phyloP scores from a whole-genome alignment of 2,329 filamentous ascomycete species.

The Endothia cerciana region DNA sequence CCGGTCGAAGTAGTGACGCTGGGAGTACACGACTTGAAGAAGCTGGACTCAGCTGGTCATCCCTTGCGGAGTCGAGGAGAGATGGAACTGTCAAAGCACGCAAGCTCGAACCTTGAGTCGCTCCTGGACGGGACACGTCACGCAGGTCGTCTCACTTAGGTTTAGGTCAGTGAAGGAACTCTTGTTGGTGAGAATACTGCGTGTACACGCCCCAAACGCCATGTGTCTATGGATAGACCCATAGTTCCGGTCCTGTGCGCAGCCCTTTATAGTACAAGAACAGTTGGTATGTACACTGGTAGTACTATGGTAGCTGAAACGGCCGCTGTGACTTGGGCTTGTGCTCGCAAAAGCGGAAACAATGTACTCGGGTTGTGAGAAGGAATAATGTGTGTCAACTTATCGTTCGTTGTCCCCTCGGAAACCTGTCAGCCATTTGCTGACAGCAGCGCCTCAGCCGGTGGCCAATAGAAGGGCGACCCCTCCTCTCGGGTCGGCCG shows the following conservation, averaged over 20 bases:
- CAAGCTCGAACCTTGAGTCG: not conserved
- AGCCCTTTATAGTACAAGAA: not conserved
- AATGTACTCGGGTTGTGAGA: not conserved
- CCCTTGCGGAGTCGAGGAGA: not conserved
- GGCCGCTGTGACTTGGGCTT: not conserved
- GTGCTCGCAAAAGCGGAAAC: not conserved
- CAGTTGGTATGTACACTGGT: not conserved
- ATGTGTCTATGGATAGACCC: not conserved
- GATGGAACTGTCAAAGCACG: not conserved
- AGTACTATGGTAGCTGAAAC: constrained; percentile 4
- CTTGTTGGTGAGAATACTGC: not conserved
- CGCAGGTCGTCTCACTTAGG: not conserved
- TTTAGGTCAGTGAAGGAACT: not conserved
- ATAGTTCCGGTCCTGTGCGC: not conserved
- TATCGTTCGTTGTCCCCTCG: not conserved
- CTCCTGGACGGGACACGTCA: not conserved
- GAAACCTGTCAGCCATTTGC: not conserved
- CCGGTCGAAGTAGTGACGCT: not conserved
- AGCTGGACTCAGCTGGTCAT: not conserved
- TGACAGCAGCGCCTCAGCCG: not conserved
- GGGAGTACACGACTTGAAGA: not conserved
- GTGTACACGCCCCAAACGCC: not conserved
- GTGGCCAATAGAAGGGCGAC: not conserved
- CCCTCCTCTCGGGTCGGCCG: constrained; percentile 10
- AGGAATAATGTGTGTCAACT: not conserved